A percentile compares a stretch with the other conserved stretches of the same genome.
Evolutionary conservation across 345 rosid species (phyloP).

Genomic region (Rhodomyrtus tomentosa): DNA sequence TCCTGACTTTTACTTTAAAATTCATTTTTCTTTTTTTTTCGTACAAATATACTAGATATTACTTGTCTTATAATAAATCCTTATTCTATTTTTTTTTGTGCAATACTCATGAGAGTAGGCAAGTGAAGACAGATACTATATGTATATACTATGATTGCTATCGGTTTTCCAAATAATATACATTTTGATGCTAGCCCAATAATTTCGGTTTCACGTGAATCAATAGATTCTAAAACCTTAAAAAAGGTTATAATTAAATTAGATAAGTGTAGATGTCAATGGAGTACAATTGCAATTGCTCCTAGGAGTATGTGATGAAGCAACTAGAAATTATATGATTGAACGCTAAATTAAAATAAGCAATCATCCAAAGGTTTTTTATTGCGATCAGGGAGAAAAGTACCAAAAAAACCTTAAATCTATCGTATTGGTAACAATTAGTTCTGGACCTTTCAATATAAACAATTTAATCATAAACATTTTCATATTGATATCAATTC

Average conservation of each 20-base stretch:
- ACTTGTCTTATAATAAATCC: not conserved
- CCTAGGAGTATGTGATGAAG: not conserved
- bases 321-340: not conserved
- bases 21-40: not conserved
- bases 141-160: not conserved
- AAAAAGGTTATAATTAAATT: not conserved
- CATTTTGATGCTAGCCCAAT: not conserved
- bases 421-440: too few relatives aligned
- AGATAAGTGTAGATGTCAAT: not conserved
- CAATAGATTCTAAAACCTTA: not conserved
- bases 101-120: not conserved
- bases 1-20: not conserved
- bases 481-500: too few relatives aligned
- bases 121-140: not conserved
- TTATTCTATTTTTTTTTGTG: not conserved
- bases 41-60: not conserved
- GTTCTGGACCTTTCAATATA: too few relatives aligned
- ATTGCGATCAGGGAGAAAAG: not conserved
- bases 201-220: not conserved
- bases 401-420: too few relatives aligned
- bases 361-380: not conserved
- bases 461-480: too few relatives aligned
- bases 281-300: too few relatives aligned
- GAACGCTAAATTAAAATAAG: not conserved
- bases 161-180: not conserved